Percentiles rank a stretch among this genome's conserved stretches.
These are phyloP conservation scores for Pseudogymnoascus sp. DNA, from an alignment of 2,329 filamentous ascomycete species.

Conservation along the genomic window DNA sequence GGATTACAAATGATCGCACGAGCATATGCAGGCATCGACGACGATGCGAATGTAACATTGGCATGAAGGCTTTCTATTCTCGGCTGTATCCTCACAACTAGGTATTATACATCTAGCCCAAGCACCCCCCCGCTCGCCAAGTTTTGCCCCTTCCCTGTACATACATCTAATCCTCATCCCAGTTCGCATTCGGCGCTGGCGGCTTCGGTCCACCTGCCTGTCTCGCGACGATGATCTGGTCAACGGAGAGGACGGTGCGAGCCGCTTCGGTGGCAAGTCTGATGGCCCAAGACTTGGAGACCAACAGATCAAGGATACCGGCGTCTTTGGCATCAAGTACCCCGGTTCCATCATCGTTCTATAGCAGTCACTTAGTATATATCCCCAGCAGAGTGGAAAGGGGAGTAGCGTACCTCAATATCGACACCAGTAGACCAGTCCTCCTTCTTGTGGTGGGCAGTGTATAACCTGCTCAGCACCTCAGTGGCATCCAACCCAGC, in stretches of 20 bases:
- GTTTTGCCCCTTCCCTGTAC: slow-evolving; percentile 2
- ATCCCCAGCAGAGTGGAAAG: not conserved
- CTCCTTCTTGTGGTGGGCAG: slow-evolving; percentile 81
- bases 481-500: slow-evolving; percentile 97
- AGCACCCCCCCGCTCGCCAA: slow-evolving; percentile 15
- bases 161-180: slow-evolving; percentile 30
- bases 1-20: too few relatives aligned
- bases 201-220: slow-evolving; percentile 97
- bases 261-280: slow-evolving; percentile 93
- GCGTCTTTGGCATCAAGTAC: slow-evolving; percentile 78
- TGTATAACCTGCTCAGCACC: slow-evolving; percentile 83
- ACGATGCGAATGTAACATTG: not conserved
- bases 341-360: slow-evolving; percentile 71
- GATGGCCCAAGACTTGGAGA: slow-evolving; percentile 93
- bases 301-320: slow-evolving; percentile 85
- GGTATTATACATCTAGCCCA: slow-evolving; percentile 24
- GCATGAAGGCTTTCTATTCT: not conserved
- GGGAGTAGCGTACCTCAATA: slow-evolving; percentile 54
- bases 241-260: slow-evolving; percentile 86
- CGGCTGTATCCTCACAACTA: slow-evolving; percentile 4
- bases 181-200: slow-evolving; percentile 74
- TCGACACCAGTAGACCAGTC: slow-evolving; percentile 91
- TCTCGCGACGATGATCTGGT: slow-evolving; percentile 97
- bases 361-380: slow-evolving; percentile 13
- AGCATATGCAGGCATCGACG: not conserved